Conservation (phyloP, 2,329 filamentous ascomycete species). For the Tolypocladium tropicale region DNA sequence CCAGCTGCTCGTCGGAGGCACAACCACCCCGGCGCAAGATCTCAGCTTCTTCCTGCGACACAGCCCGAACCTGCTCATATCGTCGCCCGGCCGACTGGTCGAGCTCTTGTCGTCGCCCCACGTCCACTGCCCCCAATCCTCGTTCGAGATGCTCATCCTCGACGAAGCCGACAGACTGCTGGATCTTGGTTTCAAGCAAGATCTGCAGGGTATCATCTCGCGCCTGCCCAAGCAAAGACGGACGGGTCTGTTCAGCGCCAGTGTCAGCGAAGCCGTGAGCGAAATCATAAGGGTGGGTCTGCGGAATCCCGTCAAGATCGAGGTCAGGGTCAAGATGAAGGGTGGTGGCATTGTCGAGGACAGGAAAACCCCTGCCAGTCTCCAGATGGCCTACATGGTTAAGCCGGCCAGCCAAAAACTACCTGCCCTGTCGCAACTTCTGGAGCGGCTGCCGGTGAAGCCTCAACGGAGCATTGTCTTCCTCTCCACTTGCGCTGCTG, state of each 20-base stretch:
- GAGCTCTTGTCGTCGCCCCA: constrained; percentile 80
- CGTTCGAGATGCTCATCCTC: constrained; percentile 84
- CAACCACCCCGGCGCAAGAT: constrained; percentile 71
- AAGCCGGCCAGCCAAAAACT: constrained; percentile 72
- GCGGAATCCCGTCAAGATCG: constrained; percentile 88
- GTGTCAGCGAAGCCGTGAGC: constrained; percentile 88
- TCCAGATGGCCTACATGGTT: constrained; percentile 82
- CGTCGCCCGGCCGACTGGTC: constrained; percentile 80
- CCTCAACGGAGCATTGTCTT: constrained; percentile 87
- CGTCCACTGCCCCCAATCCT: constrained; percentile 78
- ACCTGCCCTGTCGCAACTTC: constrained; percentile 59
- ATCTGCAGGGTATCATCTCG: constrained; percentile 75
- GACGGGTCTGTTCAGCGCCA: constrained; percentile 90
- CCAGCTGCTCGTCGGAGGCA: constrained; percentile 80
- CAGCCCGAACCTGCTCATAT: constrained; percentile 81
- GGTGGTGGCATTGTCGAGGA: constrained; percentile 61
- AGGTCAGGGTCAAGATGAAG: constrained; percentile 77
- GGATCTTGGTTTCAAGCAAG: constrained; percentile 88
- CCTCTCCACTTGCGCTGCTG: constrained; percentile 84
- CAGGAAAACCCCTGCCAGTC: constrained; percentile 77
- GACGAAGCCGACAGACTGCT: constrained; percentile 91
- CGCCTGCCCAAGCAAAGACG: constrained; percentile 84
- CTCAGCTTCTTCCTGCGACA: constrained; percentile 73
- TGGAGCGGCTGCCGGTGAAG: constrained; percentile 57
- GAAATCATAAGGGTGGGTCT: constrained; percentile 88